These are phyloP conservation scores for Laetiporus sulphureus DNA, from an alignment of 1,284 basidiomycete genomes.

Conservation along the genomic window DNA sequence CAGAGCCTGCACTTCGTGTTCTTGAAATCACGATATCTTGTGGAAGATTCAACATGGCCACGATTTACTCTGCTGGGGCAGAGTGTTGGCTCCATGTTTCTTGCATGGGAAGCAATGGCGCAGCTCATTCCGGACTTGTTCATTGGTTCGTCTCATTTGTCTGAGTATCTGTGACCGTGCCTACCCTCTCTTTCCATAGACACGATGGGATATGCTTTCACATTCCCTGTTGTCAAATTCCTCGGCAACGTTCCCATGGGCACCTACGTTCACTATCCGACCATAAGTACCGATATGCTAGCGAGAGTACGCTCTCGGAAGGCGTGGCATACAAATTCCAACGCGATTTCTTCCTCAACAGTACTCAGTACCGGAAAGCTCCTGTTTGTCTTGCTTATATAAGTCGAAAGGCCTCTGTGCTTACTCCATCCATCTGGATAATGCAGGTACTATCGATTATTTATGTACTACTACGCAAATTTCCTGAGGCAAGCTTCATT, in stretches of 20 bases:
- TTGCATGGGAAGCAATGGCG: constrained; percentile 79
- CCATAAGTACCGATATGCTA: constrained; percentile 94
- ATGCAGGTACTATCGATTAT: constrained; percentile 81
- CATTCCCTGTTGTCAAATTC: constrained; percentile 71
- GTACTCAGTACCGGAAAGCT: constrained; percentile 67
- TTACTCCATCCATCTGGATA: not conserved
- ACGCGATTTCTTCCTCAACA: constrained; percentile 51
- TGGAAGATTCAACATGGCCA: constrained; percentile 83
- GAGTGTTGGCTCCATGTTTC: constrained; percentile 78
- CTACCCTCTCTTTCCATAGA: constrained; percentile 47
- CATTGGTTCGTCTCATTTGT: constrained; percentile 81
- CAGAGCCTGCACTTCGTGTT: constrained; percentile 72
- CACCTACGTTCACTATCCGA: constrained; percentile 95
- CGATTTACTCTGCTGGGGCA: constrained; percentile 90
- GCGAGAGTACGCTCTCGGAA: constrained; percentile 63
- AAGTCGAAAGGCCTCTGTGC: constrained; percentile 1
- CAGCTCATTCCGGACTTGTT: constrained; percentile 81
- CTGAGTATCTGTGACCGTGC: no score
- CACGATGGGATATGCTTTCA: constrained; percentile 98
- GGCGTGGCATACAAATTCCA: constrained; percentile 64
- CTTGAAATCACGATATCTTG: constrained; percentile 60
- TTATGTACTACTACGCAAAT: constrained; percentile 78
- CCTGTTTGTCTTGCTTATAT: constrained; percentile 39
- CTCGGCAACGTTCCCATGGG: constrained; percentile 70
- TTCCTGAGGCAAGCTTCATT: constrained; percentile 75